These are phyloP conservation scores for Fusarium setosum DNA, from an alignment of 2,329 filamentous ascomycete species.

Conservation along the genomic window DNA sequence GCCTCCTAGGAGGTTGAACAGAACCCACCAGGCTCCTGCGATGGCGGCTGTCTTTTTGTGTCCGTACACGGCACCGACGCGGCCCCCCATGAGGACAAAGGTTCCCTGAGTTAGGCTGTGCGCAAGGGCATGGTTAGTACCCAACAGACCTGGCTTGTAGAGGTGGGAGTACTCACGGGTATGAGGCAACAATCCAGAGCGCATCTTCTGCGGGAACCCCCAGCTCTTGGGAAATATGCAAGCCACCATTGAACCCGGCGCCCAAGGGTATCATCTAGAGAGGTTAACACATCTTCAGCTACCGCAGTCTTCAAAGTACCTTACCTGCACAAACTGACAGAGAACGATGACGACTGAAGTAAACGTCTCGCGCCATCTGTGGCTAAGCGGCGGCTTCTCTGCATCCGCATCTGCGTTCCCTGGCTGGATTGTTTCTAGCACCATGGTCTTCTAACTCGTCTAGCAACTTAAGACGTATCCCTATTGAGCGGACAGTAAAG, in stretches of 20 bases:
- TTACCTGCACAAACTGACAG: too few relatives aligned
- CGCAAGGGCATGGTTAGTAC: background rate
- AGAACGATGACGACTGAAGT: too few relatives aligned
- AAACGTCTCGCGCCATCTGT: too few relatives aligned
- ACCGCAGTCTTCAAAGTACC: too few relatives aligned
- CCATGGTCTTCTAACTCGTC: too few relatives aligned
- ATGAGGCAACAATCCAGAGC: background rate
- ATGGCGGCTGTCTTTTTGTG: background rate
- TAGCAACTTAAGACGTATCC: too few relatives aligned
- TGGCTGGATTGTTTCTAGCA: too few relatives aligned
- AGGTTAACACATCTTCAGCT: too few relatives aligned
- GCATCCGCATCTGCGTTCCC: too few relatives aligned
- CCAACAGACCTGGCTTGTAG: background rate
- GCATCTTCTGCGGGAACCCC: background rate
- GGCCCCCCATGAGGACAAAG: background rate
- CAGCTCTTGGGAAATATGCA: background rate
- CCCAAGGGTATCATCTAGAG: background rate
- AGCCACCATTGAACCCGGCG: background rate
- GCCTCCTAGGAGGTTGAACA: background rate
- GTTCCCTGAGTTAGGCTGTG: background rate
- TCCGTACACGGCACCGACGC: background rate
- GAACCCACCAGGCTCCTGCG: background rate
- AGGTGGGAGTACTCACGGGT: background rate
- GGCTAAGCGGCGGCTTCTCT: too few relatives aligned
- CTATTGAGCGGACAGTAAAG: too few relatives aligned